Conservation (phyloP, 2,329 filamentous ascomycete genomes). For the Neospermospora avenae region DNA sequence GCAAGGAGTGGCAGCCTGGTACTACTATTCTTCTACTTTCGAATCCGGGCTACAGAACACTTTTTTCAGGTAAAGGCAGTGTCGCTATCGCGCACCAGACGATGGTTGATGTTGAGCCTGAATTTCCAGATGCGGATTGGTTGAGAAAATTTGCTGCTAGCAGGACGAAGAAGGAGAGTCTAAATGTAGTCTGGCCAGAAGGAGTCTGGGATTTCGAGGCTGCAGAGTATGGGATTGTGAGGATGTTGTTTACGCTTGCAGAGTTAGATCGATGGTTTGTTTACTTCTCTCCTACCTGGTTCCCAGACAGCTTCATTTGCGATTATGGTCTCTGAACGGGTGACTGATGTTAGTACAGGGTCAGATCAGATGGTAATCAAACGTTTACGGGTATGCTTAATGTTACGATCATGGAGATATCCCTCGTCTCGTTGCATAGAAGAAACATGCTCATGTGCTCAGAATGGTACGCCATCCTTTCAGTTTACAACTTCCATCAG, state of each 20-base stretch:
- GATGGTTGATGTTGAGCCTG: conserved; percentile 55
- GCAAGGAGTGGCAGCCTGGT: conserved; percentile 44
- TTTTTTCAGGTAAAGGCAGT: conserved; percentile 25
- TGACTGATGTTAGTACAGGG: conserved; percentile 18
- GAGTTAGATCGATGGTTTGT: conserved; percentile 42
- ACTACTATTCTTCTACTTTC: conserved; percentile 49
- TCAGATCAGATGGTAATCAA: conserved; percentile 33
- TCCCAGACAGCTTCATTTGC: background rate
- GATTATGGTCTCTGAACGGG: background rate
- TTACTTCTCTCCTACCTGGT: background rate
- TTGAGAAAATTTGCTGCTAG: conserved; percentile 47
- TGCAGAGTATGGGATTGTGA: conserved; percentile 34
- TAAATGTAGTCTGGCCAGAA: conserved; percentile 47
- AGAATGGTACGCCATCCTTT: conserved; percentile 38
- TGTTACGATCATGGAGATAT: conserved; percentile 31
- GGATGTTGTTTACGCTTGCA: conserved; percentile 41
- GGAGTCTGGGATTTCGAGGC: conserved; percentile 39
- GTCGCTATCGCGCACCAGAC: conserved; percentile 40
- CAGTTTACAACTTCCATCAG: background rate
- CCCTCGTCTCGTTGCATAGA: conserved; percentile 26
- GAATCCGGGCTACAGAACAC: conserved; percentile 31
- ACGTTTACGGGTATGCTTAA: conserved; percentile 42
- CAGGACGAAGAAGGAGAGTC: conserved; percentile 46
- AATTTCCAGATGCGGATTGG: conserved; percentile 50
- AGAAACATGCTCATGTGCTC: conserved; percentile 39